Percentiles rank a stretch among this genome's conserved stretches.
Conservation (phyloP, 148 eudicot genomes). For the Spergularia bocconei region DNA sequence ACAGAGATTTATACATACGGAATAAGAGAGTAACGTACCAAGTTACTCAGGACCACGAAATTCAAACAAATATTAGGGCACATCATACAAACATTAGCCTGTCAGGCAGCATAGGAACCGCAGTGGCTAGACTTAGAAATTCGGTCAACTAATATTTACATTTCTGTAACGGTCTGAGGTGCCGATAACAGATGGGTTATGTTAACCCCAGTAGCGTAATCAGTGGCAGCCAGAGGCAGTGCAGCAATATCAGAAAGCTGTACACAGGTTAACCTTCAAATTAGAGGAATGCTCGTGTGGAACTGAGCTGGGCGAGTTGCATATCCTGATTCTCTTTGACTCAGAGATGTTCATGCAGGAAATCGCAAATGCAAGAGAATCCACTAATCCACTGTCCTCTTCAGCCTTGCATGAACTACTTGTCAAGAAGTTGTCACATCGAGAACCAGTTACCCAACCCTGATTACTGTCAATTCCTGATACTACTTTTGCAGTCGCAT, state of each 20-base stretch:
- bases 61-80: neutral
- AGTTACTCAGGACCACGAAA: neutral
- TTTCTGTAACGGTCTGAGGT: constrained; percentile 12
- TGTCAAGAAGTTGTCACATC: constrained; percentile 19
- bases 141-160: constrained; percentile 6
- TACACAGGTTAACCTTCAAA: constrained; percentile 61
- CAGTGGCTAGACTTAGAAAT: neutral
- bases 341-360: constrained; percentile 65
- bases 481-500: constrained; percentile 20
- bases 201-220: constrained; percentile 13
- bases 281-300: constrained; percentile 57
- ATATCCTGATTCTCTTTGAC: constrained; percentile 60
- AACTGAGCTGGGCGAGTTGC: constrained; percentile 44
- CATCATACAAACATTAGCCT: constrained; percentile 7
- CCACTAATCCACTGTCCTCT: constrained; percentile 52
- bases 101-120: neutral
- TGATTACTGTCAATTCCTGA: constrained; percentile 38
- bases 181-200: constrained; percentile 10
- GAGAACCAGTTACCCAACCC: constrained; percentile 6
- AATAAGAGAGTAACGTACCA: neutral
- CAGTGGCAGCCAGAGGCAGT: neutral
- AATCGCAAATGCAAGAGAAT: constrained; percentile 61
- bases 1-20: neutral
- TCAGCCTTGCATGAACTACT: constrained; percentile 29
- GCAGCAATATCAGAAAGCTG: constrained; percentile 53